phyloP scores from a whole-genome alignment of 2,329 filamentous ascomycete genomes.

The Arthrobotrys pseudoclavata region DNA sequence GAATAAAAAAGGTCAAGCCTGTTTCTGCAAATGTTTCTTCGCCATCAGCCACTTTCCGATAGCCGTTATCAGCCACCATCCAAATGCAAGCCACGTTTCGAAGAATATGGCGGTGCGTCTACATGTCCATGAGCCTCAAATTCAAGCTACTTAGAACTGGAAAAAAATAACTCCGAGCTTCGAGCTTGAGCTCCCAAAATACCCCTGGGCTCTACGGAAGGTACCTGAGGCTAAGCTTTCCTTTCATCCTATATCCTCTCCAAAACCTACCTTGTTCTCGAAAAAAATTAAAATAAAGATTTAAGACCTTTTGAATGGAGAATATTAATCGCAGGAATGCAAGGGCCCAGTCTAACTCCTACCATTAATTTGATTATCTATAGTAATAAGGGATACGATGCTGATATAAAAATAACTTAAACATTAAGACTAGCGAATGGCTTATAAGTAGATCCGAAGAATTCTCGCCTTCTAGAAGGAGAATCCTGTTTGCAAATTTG shows the following conservation, averaged over 20 bases:
- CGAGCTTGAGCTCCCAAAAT: background rate
- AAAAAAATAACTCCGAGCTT: too few relatives aligned
- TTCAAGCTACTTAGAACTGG: too few relatives aligned
- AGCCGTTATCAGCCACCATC: background rate
- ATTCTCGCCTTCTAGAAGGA: slow-evolving; percentile 2
- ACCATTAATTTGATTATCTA: slow-evolving; percentile 12
- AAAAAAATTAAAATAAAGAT: background rate
- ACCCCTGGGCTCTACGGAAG: background rate
- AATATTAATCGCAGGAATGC: background rate
- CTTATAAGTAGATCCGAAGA: background rate
- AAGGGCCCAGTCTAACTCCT: background rate
- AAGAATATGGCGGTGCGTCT: slow-evolving; percentile 8
- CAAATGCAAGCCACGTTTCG: slow-evolving; percentile 3
- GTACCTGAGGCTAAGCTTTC: background rate
- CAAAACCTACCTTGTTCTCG: background rate
- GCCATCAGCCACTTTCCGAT: background rate
- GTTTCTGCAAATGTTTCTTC: background rate
- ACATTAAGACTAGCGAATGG: background rate
- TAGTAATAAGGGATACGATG: slow-evolving; percentile 7
- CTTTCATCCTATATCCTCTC: background rate
- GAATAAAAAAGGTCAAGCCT: background rate
- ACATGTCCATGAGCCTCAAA: background rate
- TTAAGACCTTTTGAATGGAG: background rate
- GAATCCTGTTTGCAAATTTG: background rate
- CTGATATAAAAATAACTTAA: background rate